A percentile compares a stretch with the other conserved stretches of the same genome.
phyloP scores from a whole-genome alignment of 306 rosid genomes.

The Sechiopsis laciniata region DNA sequence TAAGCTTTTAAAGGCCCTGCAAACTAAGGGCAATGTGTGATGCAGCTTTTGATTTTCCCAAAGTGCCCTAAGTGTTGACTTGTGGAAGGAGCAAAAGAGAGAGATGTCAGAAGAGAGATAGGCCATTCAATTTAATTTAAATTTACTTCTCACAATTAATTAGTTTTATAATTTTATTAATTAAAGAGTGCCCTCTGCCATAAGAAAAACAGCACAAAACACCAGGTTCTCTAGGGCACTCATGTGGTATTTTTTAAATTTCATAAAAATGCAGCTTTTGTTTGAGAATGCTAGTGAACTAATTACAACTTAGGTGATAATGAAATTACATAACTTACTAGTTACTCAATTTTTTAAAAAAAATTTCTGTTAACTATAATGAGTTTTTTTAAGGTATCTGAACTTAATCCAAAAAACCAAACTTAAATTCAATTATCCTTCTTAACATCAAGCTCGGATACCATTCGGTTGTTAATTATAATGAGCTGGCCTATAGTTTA shows the following conservation, averaged over 20 bases:
- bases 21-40: neutral
- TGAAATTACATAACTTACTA: no score
- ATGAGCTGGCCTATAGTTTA: no score
- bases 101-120: neutral
- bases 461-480: no score
- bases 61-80: constrained; percentile 9
- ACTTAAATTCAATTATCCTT: no score
- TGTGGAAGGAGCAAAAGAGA: neutral
- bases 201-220: neutral
- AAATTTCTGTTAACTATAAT: no score
- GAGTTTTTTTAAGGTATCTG: no score
- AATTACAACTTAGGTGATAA: neutral
- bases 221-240: constrained; percentile 2
- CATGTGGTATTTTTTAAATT: neutral
- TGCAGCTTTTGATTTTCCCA: constrained; percentile 12
- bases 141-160: neutral
- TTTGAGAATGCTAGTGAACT: neutral
- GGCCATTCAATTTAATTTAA: neutral
- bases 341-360: no score
- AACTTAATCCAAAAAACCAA: no score
- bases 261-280: constrained; percentile 2
- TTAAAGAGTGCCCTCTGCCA: neutral
- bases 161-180: neutral
- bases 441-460: no score
- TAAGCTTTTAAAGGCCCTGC: neutral